Evolutionary conservation across 148 eudicot genomes (phyloP).

Genomic region (Nyssa sinensis): DNA sequence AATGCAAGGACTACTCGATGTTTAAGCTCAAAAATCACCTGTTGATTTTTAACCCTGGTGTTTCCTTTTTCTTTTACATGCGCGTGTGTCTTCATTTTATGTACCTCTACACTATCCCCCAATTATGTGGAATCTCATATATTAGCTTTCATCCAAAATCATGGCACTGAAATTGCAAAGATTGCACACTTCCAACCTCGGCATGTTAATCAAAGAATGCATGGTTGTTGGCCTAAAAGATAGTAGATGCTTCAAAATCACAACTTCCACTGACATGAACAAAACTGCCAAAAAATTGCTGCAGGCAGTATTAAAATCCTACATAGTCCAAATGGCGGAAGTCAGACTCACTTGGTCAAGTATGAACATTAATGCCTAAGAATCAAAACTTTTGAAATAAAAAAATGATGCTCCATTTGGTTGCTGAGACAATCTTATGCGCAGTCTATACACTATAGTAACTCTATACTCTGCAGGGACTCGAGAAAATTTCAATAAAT

Average conservation of each 20-base stretch:
- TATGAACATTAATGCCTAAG: neutral
- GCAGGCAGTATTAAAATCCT: constrained; percentile 10
- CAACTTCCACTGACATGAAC: neutral
- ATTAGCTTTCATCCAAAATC: neutral
- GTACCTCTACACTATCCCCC: neutral
- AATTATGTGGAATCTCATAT: neutral
- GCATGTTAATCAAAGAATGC: neutral
- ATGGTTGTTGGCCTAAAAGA: neutral
- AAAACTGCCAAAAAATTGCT: neutral
- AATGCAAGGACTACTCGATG: constrained; percentile 62
- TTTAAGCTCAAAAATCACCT: constrained; percentile 64
- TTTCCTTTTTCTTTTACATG: constrained; percentile 52
- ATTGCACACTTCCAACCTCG: neutral
- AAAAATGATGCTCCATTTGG: neutral
- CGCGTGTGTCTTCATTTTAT: constrained; percentile 49
- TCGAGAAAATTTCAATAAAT: neutral
- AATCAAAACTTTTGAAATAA: neutral
- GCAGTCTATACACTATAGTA: too few relatives aligned
- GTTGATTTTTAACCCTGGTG: constrained; percentile 53
- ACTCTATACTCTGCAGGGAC: neutral
- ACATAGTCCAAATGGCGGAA: neutral
- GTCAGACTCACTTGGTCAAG: neutral
- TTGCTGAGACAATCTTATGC: neutral
- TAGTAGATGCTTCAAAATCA: neutral
- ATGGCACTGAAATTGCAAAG: neutral